Conservation (phyloP, 2,329 filamentous ascomycete genomes). For the Monilinia fructigena region DNA sequence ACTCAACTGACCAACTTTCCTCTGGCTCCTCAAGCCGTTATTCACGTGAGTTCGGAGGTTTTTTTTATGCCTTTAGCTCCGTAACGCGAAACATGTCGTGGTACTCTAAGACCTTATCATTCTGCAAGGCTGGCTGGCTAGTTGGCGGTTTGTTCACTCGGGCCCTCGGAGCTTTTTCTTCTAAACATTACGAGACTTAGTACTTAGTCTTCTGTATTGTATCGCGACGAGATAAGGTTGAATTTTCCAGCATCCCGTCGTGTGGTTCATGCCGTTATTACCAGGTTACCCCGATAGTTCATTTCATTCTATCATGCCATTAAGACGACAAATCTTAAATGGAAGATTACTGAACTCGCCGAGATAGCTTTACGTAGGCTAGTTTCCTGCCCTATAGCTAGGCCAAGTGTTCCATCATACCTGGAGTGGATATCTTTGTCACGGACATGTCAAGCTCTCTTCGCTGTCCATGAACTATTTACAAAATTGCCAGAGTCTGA, state of each 20-base stretch:
- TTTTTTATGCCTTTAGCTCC: slow-evolving; percentile 1
- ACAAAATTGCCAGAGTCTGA: neutral
- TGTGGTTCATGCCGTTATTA: slow-evolving; percentile 18
- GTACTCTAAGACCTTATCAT: slow-evolving; percentile 23
- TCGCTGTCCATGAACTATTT: slow-evolving; percentile 23
- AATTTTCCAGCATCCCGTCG: slow-evolving; percentile 2
- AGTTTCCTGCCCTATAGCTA: slow-evolving; percentile 8
- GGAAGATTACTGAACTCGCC: neutral
- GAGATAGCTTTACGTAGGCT: slow-evolving; percentile 8
- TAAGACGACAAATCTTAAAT: slow-evolving; percentile 8
- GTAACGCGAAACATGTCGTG: slow-evolving; percentile 25
- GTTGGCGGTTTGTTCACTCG: neutral
- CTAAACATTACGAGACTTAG: slow-evolving; percentile 13
- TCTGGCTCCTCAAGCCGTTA: slow-evolving; percentile 72
- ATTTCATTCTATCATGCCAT: slow-evolving; percentile 17
- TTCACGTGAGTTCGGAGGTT: slow-evolving; percentile 65
- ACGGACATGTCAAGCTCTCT: slow-evolving; percentile 17
- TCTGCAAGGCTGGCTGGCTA: slow-evolving; percentile 20
- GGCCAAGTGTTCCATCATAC: slow-evolving; percentile 16
- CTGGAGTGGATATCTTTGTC: slow-evolving; percentile 8
- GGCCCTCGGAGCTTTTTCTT: slow-evolving; percentile 1
- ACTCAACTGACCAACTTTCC: slow-evolving; percentile 63
- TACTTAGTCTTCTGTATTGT: slow-evolving; percentile 18
- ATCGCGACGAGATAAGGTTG: neutral
- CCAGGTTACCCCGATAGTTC: slow-evolving; percentile 22